Evolutionary conservation across 805 yeast genomes (phyloP).

Genomic region (Lachancea sp.): DNA sequence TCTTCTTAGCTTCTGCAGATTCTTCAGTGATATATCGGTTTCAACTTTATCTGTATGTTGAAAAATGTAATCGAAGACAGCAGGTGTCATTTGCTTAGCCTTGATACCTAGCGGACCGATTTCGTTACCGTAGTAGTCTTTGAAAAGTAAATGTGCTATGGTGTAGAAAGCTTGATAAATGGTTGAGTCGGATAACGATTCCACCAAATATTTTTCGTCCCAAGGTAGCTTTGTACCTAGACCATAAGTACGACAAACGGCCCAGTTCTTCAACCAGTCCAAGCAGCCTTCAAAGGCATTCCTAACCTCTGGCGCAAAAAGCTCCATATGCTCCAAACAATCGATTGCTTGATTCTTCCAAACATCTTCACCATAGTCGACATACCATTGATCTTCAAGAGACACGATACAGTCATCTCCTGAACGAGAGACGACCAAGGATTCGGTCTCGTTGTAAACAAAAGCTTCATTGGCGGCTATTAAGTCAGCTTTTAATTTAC

Average conservation of each 20-base stretch:
- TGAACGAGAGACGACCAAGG: conserved; percentile 82
- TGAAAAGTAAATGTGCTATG: conserved; percentile 75
- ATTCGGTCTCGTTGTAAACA: conserved; percentile 91
- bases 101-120: conserved; percentile 67
- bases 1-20: conserved; percentile 71
- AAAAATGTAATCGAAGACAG: conserved; percentile 88
- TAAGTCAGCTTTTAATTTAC: conserved; percentile 76
- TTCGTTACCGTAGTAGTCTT: conserved; percentile 75
- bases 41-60: conserved; percentile 55
- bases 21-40: conserved; percentile 55
- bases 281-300: conserved; percentile 91
- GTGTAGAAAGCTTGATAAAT: conserved; percentile 94
- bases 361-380: conserved; percentile 89
- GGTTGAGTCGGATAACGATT: conserved; percentile 93
- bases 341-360: conserved; percentile 83
- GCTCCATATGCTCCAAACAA: conserved; percentile 68
- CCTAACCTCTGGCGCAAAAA: conserved; percentile 75
- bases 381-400: conserved; percentile 96
- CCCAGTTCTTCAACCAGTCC: conserved; percentile 98
- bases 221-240: conserved; percentile 93
- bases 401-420: conserved; percentile 97
- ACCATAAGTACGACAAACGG: conserved; percentile 93
- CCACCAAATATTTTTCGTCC: conserved; percentile 91
- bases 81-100: conserved; percentile 85
- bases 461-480: conserved; percentile 74